These are phyloP conservation scores for Trichophyton mentagrophytes DNA, from an alignment of 2,329 filamentous ascomycete genomes.

Conservation along the genomic window DNA sequence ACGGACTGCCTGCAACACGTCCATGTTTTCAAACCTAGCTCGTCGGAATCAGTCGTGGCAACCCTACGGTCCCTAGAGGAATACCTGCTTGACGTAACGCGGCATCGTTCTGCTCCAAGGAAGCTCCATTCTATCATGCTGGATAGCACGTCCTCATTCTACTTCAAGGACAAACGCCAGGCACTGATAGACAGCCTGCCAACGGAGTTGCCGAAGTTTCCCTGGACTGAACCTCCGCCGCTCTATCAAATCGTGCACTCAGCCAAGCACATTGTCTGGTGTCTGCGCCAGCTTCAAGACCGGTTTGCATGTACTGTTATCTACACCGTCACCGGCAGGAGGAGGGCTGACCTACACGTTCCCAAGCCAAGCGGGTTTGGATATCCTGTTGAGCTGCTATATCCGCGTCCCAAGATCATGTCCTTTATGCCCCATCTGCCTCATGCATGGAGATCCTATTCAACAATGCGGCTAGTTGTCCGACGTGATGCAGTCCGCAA, in stretches of 20 bases:
- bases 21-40: conserved; percentile 46
- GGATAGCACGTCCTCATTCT: conserved; percentile 44
- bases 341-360: conserved; percentile 14
- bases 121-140: conserved; percentile 40
- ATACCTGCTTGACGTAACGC: conserved; percentile 37
- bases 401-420: neutral
- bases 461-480: conserved; percentile 27
- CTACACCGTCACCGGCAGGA: conserved; percentile 22
- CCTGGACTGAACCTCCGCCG: neutral
- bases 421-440: conserved; percentile 26
- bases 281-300: conserved; percentile 25
- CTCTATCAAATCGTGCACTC: neutral
- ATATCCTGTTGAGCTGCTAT: neutral
- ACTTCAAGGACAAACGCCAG: conserved; percentile 40
- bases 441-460: conserved; percentile 28
- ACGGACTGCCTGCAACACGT: conserved; percentile 39
- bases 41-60: conserved; percentile 37
- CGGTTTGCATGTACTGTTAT: conserved; percentile 29
- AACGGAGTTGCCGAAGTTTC: conserved; percentile 7
- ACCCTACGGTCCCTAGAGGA: conserved; percentile 36
- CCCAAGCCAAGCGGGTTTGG: conserved; percentile 2
- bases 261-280: conserved; percentile 10
- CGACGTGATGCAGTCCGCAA: conserved; percentile 24
- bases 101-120: conserved; percentile 37
- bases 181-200: conserved; percentile 22